Evolutionary conservation across 306 rosid genomes (phyloP), one percentile per base, ranked within the genome.

Genomic region (Cucumis hystrix): DNA sequence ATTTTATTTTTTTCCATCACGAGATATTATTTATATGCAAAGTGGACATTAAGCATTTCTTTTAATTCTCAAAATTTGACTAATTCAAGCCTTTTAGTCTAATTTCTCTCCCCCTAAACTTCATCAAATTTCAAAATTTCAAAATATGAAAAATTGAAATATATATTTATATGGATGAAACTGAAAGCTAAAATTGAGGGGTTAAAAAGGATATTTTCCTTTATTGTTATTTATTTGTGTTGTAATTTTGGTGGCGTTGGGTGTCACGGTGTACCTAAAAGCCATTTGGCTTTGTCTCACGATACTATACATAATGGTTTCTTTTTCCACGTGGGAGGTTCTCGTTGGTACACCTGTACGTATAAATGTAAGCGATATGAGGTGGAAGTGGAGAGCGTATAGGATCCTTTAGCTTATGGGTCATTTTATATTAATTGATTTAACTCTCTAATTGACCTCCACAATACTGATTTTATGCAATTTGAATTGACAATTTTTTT

Each of bases 251-350:
- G 33, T 57, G 67, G 80, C 56, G 79, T 61, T 73, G 57, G 64
- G 62, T 47, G 83, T 82, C 84, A 79, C 69, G 80, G 80, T 81
- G 79, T 30, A 33, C 78, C 79, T 75, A 52, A 80, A 84, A 78
- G 59, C 80, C 76, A 71, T 76, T 81, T 76, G 41, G 80, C 62
- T 80, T 72, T 72, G 78, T 78, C 83, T 80, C 79, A 75, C 66
- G 81, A 76, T 79, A 41, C 55, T 80, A 39, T 56, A 78, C 79
- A 65, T 79, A 39, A 70, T 78, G 56, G 43, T 80, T 75, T 77
- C 61, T 8, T 7, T 74, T 79, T 76, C 66, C 80, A 82, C 81
- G 76, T 63, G 82, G 33, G 8, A 67, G 45, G 82, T 79, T 74
- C 25, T 78, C 73, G 72, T 74, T 65, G 71, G 84, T 79, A 17